Base-by-base conservation (phyloP, 768 basidiomycete genomes). In the Trametes meyenii region DNA sequence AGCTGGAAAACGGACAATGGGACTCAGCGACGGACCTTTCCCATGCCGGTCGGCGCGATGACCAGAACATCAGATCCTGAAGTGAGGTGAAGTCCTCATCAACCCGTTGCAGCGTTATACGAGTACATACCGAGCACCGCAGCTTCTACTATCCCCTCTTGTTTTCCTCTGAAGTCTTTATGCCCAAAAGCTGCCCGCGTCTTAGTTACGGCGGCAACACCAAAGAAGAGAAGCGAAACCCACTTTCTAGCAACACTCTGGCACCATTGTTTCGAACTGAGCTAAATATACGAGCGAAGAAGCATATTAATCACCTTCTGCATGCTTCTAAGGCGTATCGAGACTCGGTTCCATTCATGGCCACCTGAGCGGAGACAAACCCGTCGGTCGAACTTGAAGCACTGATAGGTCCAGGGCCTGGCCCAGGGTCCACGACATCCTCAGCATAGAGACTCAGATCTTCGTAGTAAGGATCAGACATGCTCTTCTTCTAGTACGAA, bases 11-110 rank as follows among this genome's bases (percentile, higher is more conserved):
- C 49, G 52, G 23, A 14, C 11, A 53, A 12, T 16, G 0, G 45
- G 19, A 13, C 2, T 3, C 21, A 16, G 36, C 16, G n/a, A 23
- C 39, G 24, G 33, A 88, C 92, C 82, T 94, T 94, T 36, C 92
- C 93, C 89, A 94, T 91, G 4, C 92, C 91, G 11, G 93, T 94
- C 0, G 92, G 91, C 17, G 92, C 92, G 2, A 93, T 79, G 11
- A 92, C 89, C 50, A 93, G 81, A 14, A 93, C 85, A 72, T 93
- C 91, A 10, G 73, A 74, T 4, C 88, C 90, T 90, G 58, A 5
- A 39, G 8, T 5, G 29, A 21, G 14, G 46, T 45, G 17, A 60
- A 45, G 23, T 42, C 2, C 8, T 21, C 12, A 36, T 11, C 3
- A 1, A 6, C 3, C 1, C 24, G n/a, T 26, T 42, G 12, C 7